Base-by-base conservation (phyloP, 352 stramenopile species). In the Phytophthora citricola region DNA sequence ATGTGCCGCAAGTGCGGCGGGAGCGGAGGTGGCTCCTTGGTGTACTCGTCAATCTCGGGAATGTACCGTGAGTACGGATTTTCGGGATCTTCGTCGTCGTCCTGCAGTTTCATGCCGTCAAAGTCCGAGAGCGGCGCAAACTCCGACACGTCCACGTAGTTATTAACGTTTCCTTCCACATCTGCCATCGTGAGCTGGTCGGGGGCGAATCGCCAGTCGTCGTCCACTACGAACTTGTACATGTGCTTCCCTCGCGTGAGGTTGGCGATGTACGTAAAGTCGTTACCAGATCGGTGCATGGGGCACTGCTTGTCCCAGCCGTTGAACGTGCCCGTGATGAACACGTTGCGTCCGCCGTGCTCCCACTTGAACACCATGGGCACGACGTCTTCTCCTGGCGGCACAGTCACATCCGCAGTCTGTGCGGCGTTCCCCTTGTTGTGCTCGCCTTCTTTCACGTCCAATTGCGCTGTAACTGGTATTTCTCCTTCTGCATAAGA, bases 161-260 rank as follows among this genome's bases (percentile, higher is more conserved):
- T 99, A 81, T 99, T 99, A 45, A 99, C 98, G 61, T 98, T 97
- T 36, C 97, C 97, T 76, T 99, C 96, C 34, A 99, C 97, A 71
- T 99, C 98, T 8, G 98, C 97, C 29, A 99, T 97, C 4, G 97
- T 99, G 39, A 98, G 97, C 70, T 95, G 87, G 47, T 97, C 90
- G 3, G 93, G 93, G 14, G 93, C 91, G 56, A 97, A 98, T 29
- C 97, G 88, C 98, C 98, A 99, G 79, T 99, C 97, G 65, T 99
- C 97, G 71, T 99, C 98, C 26, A 99, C 98, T 58, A 99, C 98
- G 73, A 99, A 99, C 87, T 99, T 99, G 81, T 99, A 99, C 59
- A 97, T 97, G 81, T 99, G 97, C 73, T 99, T 99, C 4, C 97
- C 97, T 9, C 87, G 81, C 54, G 87, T 93, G 34, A 99, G 85